A percentile compares a stretch with the other conserved stretches of the same genome.
Conservation (phyloP, 2,329 filamentous ascomycete genomes). For the Claviceps sp. region DNA sequence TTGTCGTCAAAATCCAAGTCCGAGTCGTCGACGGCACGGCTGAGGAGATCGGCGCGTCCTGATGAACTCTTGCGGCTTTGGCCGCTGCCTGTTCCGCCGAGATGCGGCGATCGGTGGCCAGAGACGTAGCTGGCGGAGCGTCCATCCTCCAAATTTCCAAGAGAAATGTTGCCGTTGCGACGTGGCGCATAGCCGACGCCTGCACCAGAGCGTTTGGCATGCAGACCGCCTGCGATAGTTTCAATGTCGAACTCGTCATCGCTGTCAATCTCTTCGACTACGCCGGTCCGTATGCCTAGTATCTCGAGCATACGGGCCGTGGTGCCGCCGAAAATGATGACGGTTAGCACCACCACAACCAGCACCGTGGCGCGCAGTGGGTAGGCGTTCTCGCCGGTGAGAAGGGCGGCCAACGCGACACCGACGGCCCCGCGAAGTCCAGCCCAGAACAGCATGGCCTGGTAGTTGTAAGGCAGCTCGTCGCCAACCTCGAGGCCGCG, state of each 20-base stretch:
- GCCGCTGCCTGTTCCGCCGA: constrained; percentile 19
- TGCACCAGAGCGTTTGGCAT: constrained; percentile 65
- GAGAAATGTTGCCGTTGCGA: constrained; percentile 45
- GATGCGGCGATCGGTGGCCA: constrained; percentile 37
- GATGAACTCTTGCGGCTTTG: constrained; percentile 40
- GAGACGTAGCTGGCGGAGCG: constrained; percentile 37
- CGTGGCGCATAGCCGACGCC: constrained; percentile 68
- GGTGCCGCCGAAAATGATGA: constrained; percentile 97
- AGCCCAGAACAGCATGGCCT: constrained; percentile 99
- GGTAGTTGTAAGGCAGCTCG: constrained; percentile 86
- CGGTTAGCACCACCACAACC: constrained; percentile 90
- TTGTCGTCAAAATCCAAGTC: constrained; percentile 35
- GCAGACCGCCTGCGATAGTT: constrained; percentile 54
- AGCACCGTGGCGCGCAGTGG: constrained; percentile 89
- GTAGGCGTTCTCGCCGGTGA: constrained; percentile 68
- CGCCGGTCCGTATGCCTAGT: constrained; percentile 85
- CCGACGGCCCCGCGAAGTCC: constrained; percentile 90
- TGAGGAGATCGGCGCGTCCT: constrained; percentile 38
- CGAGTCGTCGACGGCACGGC: constrained; percentile 37
- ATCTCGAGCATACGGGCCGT: constrained; percentile 98
- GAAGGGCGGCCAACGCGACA: constrained; percentile 79
- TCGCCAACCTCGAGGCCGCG: constrained; percentile 64
- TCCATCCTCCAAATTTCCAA: constrained; percentile 34
- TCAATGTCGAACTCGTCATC: constrained; percentile 99
- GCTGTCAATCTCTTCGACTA: constrained; percentile 92